These are phyloP conservation scores for Triticum timopheevii DNA, from an alignment of 176 grass and related monocot species.

Conservation along the genomic window DNA sequence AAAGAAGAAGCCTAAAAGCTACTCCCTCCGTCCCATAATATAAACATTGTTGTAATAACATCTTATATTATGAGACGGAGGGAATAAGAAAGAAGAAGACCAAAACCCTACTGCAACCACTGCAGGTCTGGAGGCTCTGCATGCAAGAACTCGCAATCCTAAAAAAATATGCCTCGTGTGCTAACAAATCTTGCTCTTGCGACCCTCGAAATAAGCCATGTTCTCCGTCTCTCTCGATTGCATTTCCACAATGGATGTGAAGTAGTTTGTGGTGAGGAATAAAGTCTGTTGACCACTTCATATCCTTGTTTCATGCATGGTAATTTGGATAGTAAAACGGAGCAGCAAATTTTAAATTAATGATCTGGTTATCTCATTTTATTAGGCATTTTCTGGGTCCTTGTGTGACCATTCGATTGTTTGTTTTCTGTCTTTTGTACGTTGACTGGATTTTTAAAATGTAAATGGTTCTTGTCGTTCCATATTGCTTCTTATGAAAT, in stretches of 20 bases:
- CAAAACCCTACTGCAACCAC: not conserved
- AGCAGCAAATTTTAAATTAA: not conserved
- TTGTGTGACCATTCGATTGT: not conserved
- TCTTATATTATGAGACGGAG: too few relatives aligned
- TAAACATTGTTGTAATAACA: too few relatives aligned
- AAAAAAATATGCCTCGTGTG: not conserved
- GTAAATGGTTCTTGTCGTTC: not conserved
- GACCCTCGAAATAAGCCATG: slow-evolving; percentile 1
- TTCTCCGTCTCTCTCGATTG: slow-evolving; percentile 1
- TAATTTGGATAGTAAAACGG: not conserved
- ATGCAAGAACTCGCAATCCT: not conserved
- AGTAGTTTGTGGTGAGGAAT: not conserved
- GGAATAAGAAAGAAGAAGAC: not conserved
- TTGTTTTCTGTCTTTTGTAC: slow-evolving; percentile 7
- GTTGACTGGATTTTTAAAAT: slow-evolving; percentile 11
- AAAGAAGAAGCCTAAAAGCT: not conserved
- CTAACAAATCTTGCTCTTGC: slow-evolving; percentile 12
- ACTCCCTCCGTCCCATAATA: too few relatives aligned
- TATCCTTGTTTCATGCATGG: not conserved
- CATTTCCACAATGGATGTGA: not conserved
- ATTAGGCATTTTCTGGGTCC: slow-evolving; percentile 3
- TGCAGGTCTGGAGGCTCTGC: not conserved
- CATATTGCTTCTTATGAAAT: not conserved
- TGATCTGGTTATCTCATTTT: not conserved
- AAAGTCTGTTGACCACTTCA: not conserved